phyloP scores from a whole-genome alignment of 1,139 yeast genomes.

The Candida glucosophila region DNA sequence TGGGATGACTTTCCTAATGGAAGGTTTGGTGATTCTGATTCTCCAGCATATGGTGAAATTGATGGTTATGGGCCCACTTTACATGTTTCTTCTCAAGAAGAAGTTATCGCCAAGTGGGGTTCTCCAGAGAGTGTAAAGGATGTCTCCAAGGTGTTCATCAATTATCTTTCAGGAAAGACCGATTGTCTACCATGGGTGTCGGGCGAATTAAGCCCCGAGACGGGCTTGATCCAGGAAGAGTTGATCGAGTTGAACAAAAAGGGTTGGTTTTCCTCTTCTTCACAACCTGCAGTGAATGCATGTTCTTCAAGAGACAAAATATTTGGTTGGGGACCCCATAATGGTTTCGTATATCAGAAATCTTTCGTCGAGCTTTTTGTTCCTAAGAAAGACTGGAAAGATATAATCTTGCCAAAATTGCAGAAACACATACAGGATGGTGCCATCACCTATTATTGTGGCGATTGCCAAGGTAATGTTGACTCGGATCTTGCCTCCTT shows the following conservation, averaged over 20 bases:
- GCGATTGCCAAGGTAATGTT: conserved; percentile 53
- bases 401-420: conserved; percentile 43
- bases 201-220: conserved; percentile 75
- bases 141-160: conserved; percentile 58
- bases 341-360: conserved; percentile 87
- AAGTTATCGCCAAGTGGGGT: conserved; percentile 78
- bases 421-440: conserved; percentile 30
- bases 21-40: conserved; percentile 92
- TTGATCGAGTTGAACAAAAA: conserved; percentile 65
- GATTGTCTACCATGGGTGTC: conserved; percentile 91
- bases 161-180: conserved; percentile 67
- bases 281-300: conserved; percentile 90
- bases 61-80: conserved; percentile 95
- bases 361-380: conserved; percentile 80
- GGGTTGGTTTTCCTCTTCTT: conserved; percentile 82
- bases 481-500: conserved; percentile 45
- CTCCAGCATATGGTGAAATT: conserved; percentile 96
- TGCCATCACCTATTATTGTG: conserved; percentile 61
- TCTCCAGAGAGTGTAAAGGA: conserved; percentile 59
- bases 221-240: conserved; percentile 88
- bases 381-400: conserved; percentile 74
- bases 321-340: conserved; percentile 95
- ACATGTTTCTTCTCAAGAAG: conserved; percentile 58
- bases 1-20: conserved; percentile 99
- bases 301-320: conserved; percentile 71